These are phyloP conservation scores for Roridomyces roridus DNA, from an alignment of 768 basidiomycete genomes.

Conservation along the genomic window DNA sequence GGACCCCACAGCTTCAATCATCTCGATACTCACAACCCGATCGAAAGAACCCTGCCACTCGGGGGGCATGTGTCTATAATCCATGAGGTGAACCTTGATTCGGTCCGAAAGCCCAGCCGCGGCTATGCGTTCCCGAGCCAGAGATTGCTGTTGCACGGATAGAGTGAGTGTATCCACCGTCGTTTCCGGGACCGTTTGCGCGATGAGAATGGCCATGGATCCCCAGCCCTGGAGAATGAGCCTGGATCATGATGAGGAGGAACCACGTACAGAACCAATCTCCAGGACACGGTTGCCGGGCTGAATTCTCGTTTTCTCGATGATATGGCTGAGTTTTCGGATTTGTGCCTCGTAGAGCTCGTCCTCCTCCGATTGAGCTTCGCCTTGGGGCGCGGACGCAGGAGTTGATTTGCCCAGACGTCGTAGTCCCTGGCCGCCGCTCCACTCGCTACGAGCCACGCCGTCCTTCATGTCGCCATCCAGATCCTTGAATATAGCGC, in stretches of 20 bases:
- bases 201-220: conserved; percentile 69
- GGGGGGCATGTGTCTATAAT: conserved; percentile 68
- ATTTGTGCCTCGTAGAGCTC: conserved; percentile 58
- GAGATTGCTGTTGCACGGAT: conserved; percentile 65
- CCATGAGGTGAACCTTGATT: conserved; percentile 76
- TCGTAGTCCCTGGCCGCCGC: conserved; percentile 40
- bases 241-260: neutral
- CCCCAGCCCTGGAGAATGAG: conserved; percentile 61
- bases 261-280: conserved; percentile 58
- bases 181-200: conserved; percentile 57
- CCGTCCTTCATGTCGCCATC: conserved; percentile 58
- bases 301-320: conserved; percentile 65
- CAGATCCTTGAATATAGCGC: conserved; percentile 70
- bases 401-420: conserved; percentile 9
- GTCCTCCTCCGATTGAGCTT: conserved; percentile 28
- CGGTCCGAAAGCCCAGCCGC: conserved; percentile 55
- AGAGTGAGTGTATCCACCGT: conserved; percentile 77
- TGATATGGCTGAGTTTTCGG: conserved; percentile 68
- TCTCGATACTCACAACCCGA: conserved; percentile 75
- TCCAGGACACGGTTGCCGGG: conserved; percentile 67
- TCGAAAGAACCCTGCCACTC: conserved; percentile 74
- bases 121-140: conserved; percentile 62
- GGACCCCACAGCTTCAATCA: conserved; percentile 77
- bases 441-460: conserved; percentile 36
- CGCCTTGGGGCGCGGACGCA: too few relatives aligned